A percentile compares a stretch with the other conserved stretches of the same genome.
These are phyloP conservation scores for Viola pubescens DNA, from an alignment of 441 rosid species.

Conservation along the genomic window DNA sequence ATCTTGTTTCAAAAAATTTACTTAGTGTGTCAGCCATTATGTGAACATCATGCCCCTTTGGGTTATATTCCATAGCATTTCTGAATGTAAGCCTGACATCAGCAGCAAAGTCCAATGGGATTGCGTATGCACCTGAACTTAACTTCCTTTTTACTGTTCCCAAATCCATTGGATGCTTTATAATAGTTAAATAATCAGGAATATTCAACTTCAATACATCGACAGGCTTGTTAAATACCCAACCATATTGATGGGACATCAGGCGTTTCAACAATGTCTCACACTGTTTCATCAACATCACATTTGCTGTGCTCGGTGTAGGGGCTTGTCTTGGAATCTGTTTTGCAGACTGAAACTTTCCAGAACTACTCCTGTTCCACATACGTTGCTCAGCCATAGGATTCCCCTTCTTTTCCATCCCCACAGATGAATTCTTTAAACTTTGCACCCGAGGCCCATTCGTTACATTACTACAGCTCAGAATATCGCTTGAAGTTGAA, in stretches of 20 bases:
- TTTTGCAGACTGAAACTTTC: slow-evolving; percentile 26
- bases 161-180: slow-evolving; percentile 91
- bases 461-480: slow-evolving; percentile 58
- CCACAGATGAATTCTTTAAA: slow-evolving; percentile 40
- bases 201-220: slow-evolving; percentile 67
- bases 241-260: slow-evolving; percentile 54
- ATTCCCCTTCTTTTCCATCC: slow-evolving; percentile 40
- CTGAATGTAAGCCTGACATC: slow-evolving; percentile 78
- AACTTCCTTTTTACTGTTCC: slow-evolving; percentile 59
- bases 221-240: slow-evolving; percentile 65
- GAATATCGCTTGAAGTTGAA: slow-evolving; percentile 50
- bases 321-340: slow-evolving; percentile 23
- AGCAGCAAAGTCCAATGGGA: slow-evolving; percentile 53
- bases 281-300: slow-evolving; percentile 60
- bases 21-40: slow-evolving; percentile 56
- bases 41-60: slow-evolving; percentile 60
- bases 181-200: slow-evolving; percentile 75
- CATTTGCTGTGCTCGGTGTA: slow-evolving; percentile 26
- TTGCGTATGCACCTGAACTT: slow-evolving; percentile 40
- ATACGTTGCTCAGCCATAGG: slow-evolving; percentile 28
- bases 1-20: slow-evolving; percentile 61
- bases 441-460: slow-evolving; percentile 23
- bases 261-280: slow-evolving; percentile 46
- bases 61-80: slow-evolving; percentile 76
- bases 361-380: slow-evolving; percentile 33